Base-by-base conservation (phyloP, 495 filamentous ascomycete species). In the Penicillium ochrochloron region DNA sequence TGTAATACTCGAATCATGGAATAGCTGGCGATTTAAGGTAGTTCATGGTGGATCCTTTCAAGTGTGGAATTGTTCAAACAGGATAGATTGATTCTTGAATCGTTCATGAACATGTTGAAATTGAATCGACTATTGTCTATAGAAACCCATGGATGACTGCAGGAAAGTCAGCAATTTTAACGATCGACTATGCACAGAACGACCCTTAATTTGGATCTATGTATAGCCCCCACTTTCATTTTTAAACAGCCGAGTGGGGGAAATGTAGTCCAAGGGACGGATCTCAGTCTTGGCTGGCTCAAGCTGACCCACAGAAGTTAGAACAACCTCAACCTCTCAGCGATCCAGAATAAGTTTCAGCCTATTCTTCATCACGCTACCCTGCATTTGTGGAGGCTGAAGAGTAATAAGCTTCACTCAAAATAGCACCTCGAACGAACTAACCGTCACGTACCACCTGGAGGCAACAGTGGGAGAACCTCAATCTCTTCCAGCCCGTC, bases 301-400 rank as follows among this genome's bases (percentile, higher is more conserved):
- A 14, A 51, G 48, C 23, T 25, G 48, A 27, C 48, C 48, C 48
- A 51, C 48, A 6, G 14, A n/a, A n/a, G n/a, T n/a, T n/a, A n/a
- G n/a, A 51, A 51, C 48, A 51, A 51, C 48, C 48, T 51, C 48
- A 51, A 51, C 48, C 48, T 51, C 48, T 29, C 19, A 23, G 25
- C 48, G 21, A 29, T 29, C 48, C 48, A 51, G 48, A 51, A 29
- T 29, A 51, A 51, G 14, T 29, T 51, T 51, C 25, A 51, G 48
- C 48, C 48, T 51, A 12, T 27, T 51, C 25, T 29, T 11, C 25
- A 51, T 29, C 25, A 15, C 48, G 21, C 23, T 51, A 51, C 25
- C 48, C 12, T 51, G 48, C 12, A 15, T 19, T 51, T 4, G 25
- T 51, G 23, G 23, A 29, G 25, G 23, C 48, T 51, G 48, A 29